phyloP scores from a whole-genome alignment of 2,329 filamentous ascomycete species.

The Ophiostoma perfectum region DNA sequence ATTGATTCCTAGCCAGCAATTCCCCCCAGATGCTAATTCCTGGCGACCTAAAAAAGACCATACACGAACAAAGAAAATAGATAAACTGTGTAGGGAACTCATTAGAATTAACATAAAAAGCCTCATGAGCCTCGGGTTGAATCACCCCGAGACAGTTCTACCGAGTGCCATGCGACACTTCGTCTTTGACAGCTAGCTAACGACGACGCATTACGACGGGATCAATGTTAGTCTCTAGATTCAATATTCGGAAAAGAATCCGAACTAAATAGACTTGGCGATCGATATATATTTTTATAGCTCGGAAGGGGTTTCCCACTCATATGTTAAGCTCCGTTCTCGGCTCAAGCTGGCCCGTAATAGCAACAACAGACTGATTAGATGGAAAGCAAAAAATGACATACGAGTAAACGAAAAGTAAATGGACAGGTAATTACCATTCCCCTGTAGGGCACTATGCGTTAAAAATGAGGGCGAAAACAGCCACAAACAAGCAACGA shows the following conservation, averaged over 20 bases:
- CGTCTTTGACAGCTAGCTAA: too few relatives aligned
- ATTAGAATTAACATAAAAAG: background rate
- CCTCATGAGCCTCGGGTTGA: background rate
- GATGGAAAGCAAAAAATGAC: background rate
- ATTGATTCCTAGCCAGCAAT: background rate
- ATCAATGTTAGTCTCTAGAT: background rate
- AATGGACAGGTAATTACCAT: background rate
- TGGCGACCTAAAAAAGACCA: background rate
- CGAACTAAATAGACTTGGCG: background rate
- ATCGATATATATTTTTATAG: background rate
- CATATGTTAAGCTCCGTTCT: background rate
- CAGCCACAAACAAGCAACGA: too few relatives aligned
- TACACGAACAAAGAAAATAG: background rate
- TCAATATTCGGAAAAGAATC: background rate
- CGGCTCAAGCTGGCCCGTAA: background rate
- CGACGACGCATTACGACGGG: background rate
- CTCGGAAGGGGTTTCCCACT: background rate
- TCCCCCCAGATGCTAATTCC: background rate
- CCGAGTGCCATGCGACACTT: background rate
- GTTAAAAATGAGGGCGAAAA: too few relatives aligned
- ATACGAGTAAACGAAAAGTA: background rate
- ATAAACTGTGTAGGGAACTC: background rate
- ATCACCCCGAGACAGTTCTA: background rate
- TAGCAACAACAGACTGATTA: background rate
- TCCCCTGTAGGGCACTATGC: too few relatives aligned